Conservation (phyloP, 208 protist genomes). For the Trypanosoma theileri region DNA sequence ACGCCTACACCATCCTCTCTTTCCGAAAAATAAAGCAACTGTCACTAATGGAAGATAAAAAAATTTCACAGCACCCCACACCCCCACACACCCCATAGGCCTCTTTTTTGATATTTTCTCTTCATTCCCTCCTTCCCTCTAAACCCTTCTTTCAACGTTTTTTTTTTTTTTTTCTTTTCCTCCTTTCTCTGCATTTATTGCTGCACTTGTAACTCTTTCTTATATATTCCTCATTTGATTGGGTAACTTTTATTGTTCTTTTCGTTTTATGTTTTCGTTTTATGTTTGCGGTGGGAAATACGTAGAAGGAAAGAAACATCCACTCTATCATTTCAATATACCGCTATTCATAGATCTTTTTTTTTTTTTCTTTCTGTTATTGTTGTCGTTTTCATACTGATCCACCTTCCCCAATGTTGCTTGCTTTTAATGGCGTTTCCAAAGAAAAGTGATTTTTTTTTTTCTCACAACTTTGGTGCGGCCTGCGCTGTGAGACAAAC, state of each 20-base stretch:
- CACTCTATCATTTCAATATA: not conserved
- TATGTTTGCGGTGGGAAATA: not conserved
- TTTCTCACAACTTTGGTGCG: constrained; percentile 63
- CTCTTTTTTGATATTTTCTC: too few species aligned
- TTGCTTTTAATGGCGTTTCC: not conserved
- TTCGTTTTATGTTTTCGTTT: constrained; percentile 3
- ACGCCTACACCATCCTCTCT: too few species aligned
- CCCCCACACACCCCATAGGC: too few species aligned
- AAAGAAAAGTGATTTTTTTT: not conserved
- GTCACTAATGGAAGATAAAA: too few species aligned
- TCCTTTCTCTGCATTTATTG: not conserved
- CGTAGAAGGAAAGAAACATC: too few species aligned
- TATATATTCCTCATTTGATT: not conserved
- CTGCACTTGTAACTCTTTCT: too few species aligned
- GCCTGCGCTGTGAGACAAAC: constrained; percentile 86
- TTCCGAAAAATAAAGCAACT: too few species aligned
- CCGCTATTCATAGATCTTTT: not conserved
- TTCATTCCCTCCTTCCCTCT: too few species aligned
- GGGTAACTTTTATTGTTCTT: constrained; percentile 4
- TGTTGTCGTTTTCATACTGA: not conserved
- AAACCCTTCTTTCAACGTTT: not conserved
- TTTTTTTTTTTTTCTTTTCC: constrained; percentile 12
- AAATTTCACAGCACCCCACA: not conserved
- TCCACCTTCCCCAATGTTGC: not conserved
- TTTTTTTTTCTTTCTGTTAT: not conserved